phyloP scores from a whole-genome alignment of 83 land plant species.

The Isoetes engelmannii region DNA sequence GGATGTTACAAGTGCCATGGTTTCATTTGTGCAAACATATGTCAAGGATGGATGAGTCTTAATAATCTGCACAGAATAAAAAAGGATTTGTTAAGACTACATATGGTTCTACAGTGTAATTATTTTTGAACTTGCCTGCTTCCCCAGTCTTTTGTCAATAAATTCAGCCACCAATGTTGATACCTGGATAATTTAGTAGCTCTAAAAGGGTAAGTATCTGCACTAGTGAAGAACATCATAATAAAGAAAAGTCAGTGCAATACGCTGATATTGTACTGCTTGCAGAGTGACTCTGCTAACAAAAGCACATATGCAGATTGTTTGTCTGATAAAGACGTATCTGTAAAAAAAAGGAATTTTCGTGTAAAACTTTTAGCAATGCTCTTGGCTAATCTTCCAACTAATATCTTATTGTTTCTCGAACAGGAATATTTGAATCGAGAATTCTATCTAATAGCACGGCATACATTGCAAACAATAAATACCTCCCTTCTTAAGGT shows the following conservation, averaged over 20 bases:
- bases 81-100: background rate
- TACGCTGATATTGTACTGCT: slow-evolving; percentile 3
- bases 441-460: background rate
- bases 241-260: background rate
- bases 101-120: background rate
- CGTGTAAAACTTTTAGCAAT: background rate
- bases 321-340: background rate
- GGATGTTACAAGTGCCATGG: background rate
- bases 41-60: slow-evolving; percentile 1
- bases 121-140: background rate
- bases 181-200: background rate
- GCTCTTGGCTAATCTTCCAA: too few relatives aligned
- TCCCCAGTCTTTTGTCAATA: slow-evolving; percentile 8
- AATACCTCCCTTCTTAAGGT: background rate
- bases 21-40: background rate
- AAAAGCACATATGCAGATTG: slow-evolving; percentile 9
- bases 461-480: background rate
- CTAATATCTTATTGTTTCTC: background rate
- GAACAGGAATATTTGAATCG: background rate
- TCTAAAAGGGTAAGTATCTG: background rate
- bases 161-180: slow-evolving; percentile 3
- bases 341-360: background rate
- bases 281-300: background rate
- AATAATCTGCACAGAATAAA: background rate
- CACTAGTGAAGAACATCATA: background rate